A percentile compares a stretch with the other conserved stretches of the same genome.
Conservation (phyloP, 768 basidiomycete genomes). For the Postia placenta region DNA sequence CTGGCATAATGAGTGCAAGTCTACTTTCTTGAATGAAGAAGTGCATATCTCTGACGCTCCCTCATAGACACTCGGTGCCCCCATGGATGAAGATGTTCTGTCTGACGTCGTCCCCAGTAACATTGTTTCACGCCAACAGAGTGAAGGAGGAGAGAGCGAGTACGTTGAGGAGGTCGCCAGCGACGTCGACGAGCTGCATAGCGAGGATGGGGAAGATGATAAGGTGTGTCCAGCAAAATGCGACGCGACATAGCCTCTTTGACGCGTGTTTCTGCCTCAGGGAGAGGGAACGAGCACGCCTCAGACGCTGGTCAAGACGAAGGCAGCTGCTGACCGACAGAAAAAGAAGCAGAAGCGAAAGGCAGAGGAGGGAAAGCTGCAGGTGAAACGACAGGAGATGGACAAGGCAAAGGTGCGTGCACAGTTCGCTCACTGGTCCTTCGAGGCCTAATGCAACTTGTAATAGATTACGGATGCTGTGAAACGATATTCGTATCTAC, state of each 20-base stretch:
- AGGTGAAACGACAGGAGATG: conserved; percentile 73
- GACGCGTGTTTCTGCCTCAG: conserved; percentile 12
- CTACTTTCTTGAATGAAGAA: no score
- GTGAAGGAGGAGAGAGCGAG: conserved; percentile 72
- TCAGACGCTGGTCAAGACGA: conserved; percentile 27
- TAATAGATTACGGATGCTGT: conserved; percentile 83
- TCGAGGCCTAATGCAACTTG: conserved; percentile 1
- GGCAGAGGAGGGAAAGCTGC: conserved; percentile 63
- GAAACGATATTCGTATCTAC: conserved; percentile 94
- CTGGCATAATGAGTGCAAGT: background rate
- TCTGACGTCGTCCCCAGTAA: conserved; percentile 89
- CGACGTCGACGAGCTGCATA: conserved; percentile 22
- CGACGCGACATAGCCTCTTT: background rate
- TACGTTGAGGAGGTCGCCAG: conserved; percentile 49
- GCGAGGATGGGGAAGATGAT: conserved; percentile 51
- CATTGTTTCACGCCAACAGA: conserved; percentile 79
- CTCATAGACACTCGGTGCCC: no score
- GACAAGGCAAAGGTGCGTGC: conserved; percentile 76
- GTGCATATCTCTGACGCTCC: no score
- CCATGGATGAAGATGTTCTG: conserved; percentile 72
- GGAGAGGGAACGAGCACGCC: conserved; percentile 33
- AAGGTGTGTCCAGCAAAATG: conserved; percentile 40
- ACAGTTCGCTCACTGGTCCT: background rate
- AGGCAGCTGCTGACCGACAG: conserved; percentile 33
- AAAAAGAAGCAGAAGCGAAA: conserved; percentile 52